Conservation (phyloP, 805 yeast genomes). For the Candida adriatica region DNA sequence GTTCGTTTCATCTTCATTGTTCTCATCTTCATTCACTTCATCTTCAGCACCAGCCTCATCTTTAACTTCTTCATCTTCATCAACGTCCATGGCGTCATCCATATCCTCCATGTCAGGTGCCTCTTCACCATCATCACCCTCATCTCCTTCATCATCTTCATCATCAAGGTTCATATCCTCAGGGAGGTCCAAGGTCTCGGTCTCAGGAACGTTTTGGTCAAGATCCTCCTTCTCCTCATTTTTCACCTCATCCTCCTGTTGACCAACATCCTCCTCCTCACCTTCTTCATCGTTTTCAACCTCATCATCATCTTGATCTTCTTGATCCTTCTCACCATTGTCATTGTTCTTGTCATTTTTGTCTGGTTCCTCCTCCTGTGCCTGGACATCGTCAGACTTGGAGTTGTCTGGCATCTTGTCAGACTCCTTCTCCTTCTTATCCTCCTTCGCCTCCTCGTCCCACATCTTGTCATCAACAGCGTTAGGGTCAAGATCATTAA, state of each 20-base stretch:
- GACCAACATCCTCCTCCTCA: constrained; percentile 65
- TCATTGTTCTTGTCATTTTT: constrained; percentile 14
- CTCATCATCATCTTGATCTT: constrained; percentile 30
- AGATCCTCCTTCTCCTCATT: constrained; percentile 63
- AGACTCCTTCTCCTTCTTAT: constrained; percentile 74
- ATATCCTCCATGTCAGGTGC: constrained; percentile 28
- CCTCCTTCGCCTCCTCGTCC: constrained; percentile 84
- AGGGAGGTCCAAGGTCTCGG: constrained; percentile 83
- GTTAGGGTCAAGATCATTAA: constrained; percentile 88
- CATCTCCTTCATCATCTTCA: constrained; percentile 48
- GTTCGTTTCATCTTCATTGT: constrained; percentile 24
- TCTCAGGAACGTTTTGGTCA: constrained; percentile 72
- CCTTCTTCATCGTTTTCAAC: constrained; percentile 38
- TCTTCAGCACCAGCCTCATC: constrained; percentile 26
- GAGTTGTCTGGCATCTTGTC: constrained; percentile 59
- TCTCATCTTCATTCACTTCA: constrained; percentile 30
- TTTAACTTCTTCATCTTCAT: constrained; percentile 41
- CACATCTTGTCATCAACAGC: constrained; percentile 97
- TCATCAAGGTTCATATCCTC: constrained; percentile 87
- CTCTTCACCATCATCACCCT: constrained; percentile 25
- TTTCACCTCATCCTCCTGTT: constrained; percentile 72
- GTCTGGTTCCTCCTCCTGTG: constrained; percentile 31
- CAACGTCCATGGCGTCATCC: constrained; percentile 29
- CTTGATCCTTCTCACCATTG: constrained; percentile 27
- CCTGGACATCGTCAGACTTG: constrained; percentile 38